Conservation (phyloP, 768 basidiomycete species). For the Crassisporium funariophilum region DNA sequence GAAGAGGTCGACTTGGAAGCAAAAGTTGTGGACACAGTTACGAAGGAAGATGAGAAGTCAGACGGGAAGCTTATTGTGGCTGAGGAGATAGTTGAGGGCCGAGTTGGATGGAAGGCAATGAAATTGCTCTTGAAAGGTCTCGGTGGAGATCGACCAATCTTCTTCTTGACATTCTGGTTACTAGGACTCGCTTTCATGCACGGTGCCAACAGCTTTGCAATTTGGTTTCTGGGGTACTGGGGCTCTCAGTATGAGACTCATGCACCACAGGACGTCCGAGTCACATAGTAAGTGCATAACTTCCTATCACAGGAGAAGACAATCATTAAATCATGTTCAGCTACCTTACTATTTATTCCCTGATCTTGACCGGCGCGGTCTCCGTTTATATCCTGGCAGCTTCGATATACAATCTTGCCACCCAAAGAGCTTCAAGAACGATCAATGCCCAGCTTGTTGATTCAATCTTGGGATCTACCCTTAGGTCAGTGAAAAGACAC, state of each 20-base stretch:
- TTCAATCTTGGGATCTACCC: conserved; percentile 59
- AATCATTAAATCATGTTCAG: conserved; percentile 27
- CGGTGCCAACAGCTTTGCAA: conserved; percentile 30
- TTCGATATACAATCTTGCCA: conserved; percentile 47
- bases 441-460: conserved; percentile 56
- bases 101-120: conserved; percentile 31
- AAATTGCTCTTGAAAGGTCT: conserved; percentile 41
- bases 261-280: conserved; percentile 34
- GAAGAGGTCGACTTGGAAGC: conserved; percentile 26
- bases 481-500: conserved; percentile 50
- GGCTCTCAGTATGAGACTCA: conserved; percentile 44
- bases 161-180: conserved; percentile 36
- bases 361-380: conserved; percentile 11
- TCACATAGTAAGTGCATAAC: conserved; percentile 35
- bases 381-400: conserved; percentile 35
- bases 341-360: conserved; percentile 40
- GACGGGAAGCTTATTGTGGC: conserved; percentile 49
- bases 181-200: conserved; percentile 29
- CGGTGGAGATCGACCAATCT: conserved; percentile 34
- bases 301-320: background rate
- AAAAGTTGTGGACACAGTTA: conserved; percentile 27
- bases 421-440: conserved; percentile 51
- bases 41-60: conserved; percentile 21
- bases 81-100: conserved; percentile 58
- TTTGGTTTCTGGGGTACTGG: conserved; percentile 51